A percentile compares a stretch with the other conserved stretches of the same genome.
Conservation (phyloP, 371 early-diverging fungal genomes). For the Mucor irregularis region DNA sequence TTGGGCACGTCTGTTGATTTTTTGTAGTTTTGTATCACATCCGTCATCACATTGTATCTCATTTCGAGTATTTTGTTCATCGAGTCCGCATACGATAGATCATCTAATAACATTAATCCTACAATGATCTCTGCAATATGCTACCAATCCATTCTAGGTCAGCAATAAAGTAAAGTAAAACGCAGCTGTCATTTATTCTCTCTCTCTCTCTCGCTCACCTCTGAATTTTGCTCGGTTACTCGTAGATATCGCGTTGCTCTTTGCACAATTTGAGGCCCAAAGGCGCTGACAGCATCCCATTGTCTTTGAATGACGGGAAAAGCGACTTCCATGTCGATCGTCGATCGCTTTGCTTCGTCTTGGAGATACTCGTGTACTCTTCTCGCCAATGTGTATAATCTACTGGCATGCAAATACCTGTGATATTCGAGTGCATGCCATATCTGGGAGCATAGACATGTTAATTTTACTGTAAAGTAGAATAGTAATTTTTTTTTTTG, state of each 20-base stretch:
- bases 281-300: conserved; percentile 83
- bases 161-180: background rate
- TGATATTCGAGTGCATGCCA: conserved; percentile 79
- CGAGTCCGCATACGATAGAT: conserved; percentile 40
- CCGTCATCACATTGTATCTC: conserved; percentile 40
- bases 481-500: background rate
- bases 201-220: conserved; percentile 54
- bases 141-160: conserved; percentile 21
- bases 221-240: conserved; percentile 39
- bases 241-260: conserved; percentile 56
- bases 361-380: conserved; percentile 66
- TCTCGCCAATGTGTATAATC: conserved; percentile 69
- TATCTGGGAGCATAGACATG: conserved; percentile 57
- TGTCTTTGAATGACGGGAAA: conserved; percentile 85
- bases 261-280: conserved; percentile 73
- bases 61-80: conserved; percentile 42
- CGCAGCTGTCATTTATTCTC: too few relatives aligned
- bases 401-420: conserved; percentile 69
- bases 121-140: conserved; percentile 60
- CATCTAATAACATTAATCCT: conserved; percentile 65
- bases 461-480: background rate
- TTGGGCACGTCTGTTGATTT: conserved; percentile 11
- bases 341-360: conserved; percentile 30
- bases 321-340: conserved; percentile 50
- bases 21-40: conserved; percentile 21